These are phyloP conservation scores for Clarireedia paspali DNA, from an alignment of 2,329 filamentous ascomycete species.

Conservation along the genomic window DNA sequence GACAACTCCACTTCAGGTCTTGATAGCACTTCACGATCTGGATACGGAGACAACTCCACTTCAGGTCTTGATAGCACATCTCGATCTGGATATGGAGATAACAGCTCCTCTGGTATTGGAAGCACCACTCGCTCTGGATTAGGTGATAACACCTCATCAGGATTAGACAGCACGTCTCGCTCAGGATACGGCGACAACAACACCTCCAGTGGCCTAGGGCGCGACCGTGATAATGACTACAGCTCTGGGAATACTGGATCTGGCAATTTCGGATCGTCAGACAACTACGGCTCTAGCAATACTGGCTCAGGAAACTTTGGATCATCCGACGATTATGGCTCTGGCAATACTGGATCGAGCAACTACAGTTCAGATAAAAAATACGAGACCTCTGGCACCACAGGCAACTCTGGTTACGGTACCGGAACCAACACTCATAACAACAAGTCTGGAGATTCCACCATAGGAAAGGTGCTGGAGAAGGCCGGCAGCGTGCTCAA, in stretches of 20 bases:
- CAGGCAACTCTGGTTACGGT: conserved; percentile 8
- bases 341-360: conserved; percentile 13
- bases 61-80: conserved; percentile 7
- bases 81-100: background rate
- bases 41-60: conserved; percentile 1
- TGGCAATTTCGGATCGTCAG: conserved; percentile 8
- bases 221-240: background rate
- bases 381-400: background rate
- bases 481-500: conserved; percentile 45
- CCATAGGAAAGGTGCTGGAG: conserved; percentile 50
- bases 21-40: conserved; percentile 14
- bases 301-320: conserved; percentile 1
- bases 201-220: background rate
- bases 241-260: conserved; percentile 13
- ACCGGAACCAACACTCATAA: conserved; percentile 13
- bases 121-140: background rate
- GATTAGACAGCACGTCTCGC: background rate
- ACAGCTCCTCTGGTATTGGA: background rate
- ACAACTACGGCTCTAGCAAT: background rate
- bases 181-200: conserved; percentile 3
- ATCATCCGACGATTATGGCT: background rate
- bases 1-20: conserved; percentile 7
- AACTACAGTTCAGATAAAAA: conserved; percentile 10
- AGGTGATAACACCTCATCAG: background rate
- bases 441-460: conserved; percentile 21